Base-by-base conservation (phyloP, 176 grass and related monocot species). In the Triticum timopheevii region DNA sequence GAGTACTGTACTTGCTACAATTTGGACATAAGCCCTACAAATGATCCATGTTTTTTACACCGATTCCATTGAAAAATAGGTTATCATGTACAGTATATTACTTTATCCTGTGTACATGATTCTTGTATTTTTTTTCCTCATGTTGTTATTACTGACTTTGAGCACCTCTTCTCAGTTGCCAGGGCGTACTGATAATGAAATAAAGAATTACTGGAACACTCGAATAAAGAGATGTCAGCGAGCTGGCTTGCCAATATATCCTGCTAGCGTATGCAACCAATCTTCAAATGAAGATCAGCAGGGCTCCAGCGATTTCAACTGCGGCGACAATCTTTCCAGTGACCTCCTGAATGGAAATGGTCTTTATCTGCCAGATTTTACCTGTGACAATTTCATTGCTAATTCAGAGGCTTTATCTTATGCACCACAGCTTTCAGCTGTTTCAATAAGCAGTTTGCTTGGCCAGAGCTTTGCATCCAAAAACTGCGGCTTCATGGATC, bases 151-250 rank as follows among this genome's bases (percentile, higher is more conserved):
- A 66, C 66, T 87, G 64, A 93, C 58, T 66, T 73, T 78, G 69
- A 58, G 19, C 63, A 63, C 58, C 47, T 80, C 74, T 94, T 90
- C 23, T 63, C 92, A 99, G 97, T 92, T 99, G 76, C 94, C 92
- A 81, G 97, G 97, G 45, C 92, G 97, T 85, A 99, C 97, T 44
- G 97, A 96, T 77, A 99, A 99, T 94, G 97, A 99, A 85, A 99
- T 99, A 87, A 99, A 99, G 73, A 99, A 99, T 88, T 99, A 92
- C 65, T 99, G 97, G 97, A 99, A 99, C 73, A 99, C 97, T 78
- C 87, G 97, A 75, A 93, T 93, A 85, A 99, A 99, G 78, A 90
- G 97, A 82, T 95, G 87, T 34, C 94, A 94, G 31, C 87, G 97
- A 73, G 92, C 92, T 42, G 90, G 92, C 73, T 77, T 99, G 76